A percentile compares a stretch with the other conserved stretches of the same genome.
Conservation (phyloP, 148 eudicot genomes). For the Chenopodium suecicum region DNA sequence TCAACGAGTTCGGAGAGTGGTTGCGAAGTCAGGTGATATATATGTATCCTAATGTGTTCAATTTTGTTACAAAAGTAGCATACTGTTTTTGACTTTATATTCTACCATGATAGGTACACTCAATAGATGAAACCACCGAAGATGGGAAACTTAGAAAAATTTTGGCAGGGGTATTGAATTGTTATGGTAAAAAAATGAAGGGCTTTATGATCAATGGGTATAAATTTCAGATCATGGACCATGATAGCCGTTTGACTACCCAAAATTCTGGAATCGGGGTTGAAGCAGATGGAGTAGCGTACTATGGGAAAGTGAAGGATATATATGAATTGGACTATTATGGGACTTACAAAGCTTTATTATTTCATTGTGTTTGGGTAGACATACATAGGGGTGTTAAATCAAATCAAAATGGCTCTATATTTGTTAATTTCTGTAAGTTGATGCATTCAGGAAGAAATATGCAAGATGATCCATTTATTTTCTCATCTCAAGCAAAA, state of each 20-base stretch:
- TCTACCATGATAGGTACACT: not conserved
- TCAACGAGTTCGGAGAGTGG: slow-evolving; percentile 1
- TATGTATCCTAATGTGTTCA: no score
- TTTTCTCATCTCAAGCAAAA: slow-evolving; percentile 29
- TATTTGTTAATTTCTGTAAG: slow-evolving; percentile 16
- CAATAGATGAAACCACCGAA: not conserved
- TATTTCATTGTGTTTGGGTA: slow-evolving; percentile 25
- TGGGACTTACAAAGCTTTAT: not conserved
- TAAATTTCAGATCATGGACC: not conserved
- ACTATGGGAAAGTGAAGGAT: no score
- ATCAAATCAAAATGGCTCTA: not conserved
- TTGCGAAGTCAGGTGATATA: not conserved
- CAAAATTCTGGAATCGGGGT: not conserved
- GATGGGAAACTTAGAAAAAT: not conserved
- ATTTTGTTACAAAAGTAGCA: not conserved
- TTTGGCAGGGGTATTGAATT: not conserved
- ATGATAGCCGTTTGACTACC: not conserved
- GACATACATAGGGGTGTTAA: slow-evolving; percentile 2
- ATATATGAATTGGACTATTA: no score
- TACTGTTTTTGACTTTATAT: not conserved
- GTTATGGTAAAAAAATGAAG: not conserved
- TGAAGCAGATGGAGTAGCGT: not conserved
- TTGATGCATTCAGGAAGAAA: slow-evolving; percentile 9
- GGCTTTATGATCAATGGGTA: not conserved
- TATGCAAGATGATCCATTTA: slow-evolving; percentile 24